Evolutionary conservation across 1,139 yeast species (phyloP).

Genomic region (Pichia sp.): DNA sequence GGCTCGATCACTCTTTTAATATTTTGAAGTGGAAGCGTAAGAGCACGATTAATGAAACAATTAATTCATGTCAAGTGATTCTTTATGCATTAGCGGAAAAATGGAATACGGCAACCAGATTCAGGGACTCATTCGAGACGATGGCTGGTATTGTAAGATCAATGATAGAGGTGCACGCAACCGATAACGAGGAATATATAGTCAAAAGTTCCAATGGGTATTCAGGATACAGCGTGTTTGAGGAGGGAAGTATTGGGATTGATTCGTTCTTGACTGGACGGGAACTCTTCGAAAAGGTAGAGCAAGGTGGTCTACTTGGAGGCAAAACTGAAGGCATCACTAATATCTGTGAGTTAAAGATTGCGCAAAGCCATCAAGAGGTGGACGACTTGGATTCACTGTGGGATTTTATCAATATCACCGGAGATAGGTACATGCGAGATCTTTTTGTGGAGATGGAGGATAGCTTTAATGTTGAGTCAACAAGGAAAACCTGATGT

Average conservation of each 20-base stretch:
- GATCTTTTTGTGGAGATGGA: constrained; percentile 22
- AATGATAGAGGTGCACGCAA: neutral
- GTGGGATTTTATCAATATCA: constrained; percentile 22
- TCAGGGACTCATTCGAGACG: constrained; percentile 16
- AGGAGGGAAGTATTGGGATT: constrained; percentile 13
- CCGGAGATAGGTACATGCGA: constrained; percentile 20
- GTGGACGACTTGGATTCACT: constrained; percentile 9
- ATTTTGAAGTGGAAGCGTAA: constrained; percentile 23
- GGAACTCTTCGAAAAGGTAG: constrained; percentile 6
- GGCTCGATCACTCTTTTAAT: constrained; percentile 23
- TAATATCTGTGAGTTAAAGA: neutral
- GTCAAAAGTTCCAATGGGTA: too few relatives aligned
- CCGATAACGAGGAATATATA: too few relatives aligned
- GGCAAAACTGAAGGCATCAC: constrained; percentile 4
- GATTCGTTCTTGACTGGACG: constrained; percentile 12
- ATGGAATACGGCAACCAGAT: constrained; percentile 22
- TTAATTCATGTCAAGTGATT: constrained; percentile 25
- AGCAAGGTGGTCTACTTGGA: constrained; percentile 2
- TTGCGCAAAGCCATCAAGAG: constrained; percentile 1
- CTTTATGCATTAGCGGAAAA: constrained; percentile 26
- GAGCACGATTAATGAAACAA: constrained; percentile 24
- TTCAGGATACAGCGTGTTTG: constrained; percentile 13
- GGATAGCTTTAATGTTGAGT: constrained; percentile 9
- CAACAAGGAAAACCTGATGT: too few relatives aligned
- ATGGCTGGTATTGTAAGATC: constrained; percentile 12